Evolutionary conservation across 345 rosid species (phyloP).

Genomic region (Jatropha curcas): DNA sequence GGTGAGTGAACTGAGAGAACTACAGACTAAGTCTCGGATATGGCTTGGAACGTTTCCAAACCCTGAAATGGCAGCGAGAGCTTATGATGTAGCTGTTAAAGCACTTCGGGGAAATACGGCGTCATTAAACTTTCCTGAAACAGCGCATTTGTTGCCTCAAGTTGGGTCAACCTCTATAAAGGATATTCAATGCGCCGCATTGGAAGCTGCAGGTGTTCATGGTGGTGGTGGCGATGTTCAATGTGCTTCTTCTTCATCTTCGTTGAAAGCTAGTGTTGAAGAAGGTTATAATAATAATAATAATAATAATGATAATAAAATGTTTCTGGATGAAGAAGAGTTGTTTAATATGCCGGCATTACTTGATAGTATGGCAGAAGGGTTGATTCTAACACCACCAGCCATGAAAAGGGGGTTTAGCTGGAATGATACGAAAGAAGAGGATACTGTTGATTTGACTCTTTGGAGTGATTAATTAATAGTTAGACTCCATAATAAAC

Average conservation of each 20-base stretch:
- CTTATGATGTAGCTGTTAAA: slow-evolving; percentile 48
- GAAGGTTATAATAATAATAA: slow-evolving; percentile 4
- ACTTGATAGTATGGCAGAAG: slow-evolving; percentile 59
- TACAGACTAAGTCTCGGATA: slow-evolving; percentile 36
- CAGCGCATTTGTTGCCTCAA: slow-evolving; percentile 33
- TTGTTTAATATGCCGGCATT: slow-evolving; percentile 60
- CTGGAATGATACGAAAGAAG: slow-evolving; percentile 30
- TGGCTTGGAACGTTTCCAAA: slow-evolving; percentile 55
- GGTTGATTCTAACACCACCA: slow-evolving; percentile 53
- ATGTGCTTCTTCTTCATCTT: slow-evolving; percentile 9
- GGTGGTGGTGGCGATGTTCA: neutral
- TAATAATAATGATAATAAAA: no score
- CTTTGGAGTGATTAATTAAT: slow-evolving; percentile 48
- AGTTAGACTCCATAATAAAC: no score
- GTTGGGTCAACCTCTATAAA: slow-evolving; percentile 33
- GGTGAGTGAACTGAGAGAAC: slow-evolving; percentile 58
- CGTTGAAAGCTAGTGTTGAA: neutral
- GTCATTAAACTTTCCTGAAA: slow-evolving; percentile 42
- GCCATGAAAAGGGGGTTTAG: slow-evolving; percentile 41
- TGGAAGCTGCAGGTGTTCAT: slow-evolving; percentile 33
- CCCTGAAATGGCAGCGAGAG: slow-evolving; percentile 51
- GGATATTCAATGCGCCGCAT: slow-evolving; percentile 48
- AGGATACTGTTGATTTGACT: slow-evolving; percentile 34
- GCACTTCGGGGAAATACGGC: slow-evolving; percentile 46
- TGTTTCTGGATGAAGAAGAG: slow-evolving; percentile 54